phyloP scores from a whole-genome alignment of 768 basidiomycete species.

The Leccinum aurantiacum region DNA sequence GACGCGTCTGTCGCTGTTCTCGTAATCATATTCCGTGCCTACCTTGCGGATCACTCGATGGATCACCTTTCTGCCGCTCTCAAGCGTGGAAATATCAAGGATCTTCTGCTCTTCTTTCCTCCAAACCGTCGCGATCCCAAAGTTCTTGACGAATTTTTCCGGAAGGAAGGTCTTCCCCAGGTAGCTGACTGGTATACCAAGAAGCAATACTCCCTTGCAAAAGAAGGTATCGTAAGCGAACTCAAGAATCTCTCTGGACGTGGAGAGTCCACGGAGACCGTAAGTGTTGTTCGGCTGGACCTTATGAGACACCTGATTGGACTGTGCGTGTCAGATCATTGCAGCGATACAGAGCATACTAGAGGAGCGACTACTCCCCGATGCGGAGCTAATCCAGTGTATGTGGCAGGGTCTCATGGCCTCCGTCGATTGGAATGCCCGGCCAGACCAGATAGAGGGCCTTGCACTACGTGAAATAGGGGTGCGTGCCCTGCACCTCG shows the following conservation, averaged over 20 bases:
- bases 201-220: slow-evolving; percentile 80
- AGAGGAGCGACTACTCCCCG: slow-evolving; percentile 80
- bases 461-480: slow-evolving; percentile 86
- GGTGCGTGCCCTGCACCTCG: slow-evolving; percentile 44
- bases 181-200: slow-evolving; percentile 95
- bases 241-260: slow-evolving; percentile 69
- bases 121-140: slow-evolving; percentile 73
- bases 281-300: slow-evolving; percentile 34
- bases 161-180: slow-evolving; percentile 68
- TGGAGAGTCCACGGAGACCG: slow-evolving; percentile 68
- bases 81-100: slow-evolving; percentile 81
- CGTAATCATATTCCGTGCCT: slow-evolving; percentile 77
- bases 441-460: slow-evolving; percentile 89
- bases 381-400: slow-evolving; percentile 80
- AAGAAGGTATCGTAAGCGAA: slow-evolving; percentile 69
- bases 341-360: slow-evolving; percentile 68
- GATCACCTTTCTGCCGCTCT: slow-evolving; percentile 84
- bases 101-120: slow-evolving; percentile 87
- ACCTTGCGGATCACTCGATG: slow-evolving; percentile 80
- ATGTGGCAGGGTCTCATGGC: slow-evolving; percentile 93
- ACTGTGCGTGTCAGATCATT: slow-evolving; percentile 57
- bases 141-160: slow-evolving; percentile 84
- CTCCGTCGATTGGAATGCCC: slow-evolving; percentile 83
- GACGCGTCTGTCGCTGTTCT: slow-evolving; percentile 78
- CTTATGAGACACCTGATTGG: slow-evolving; percentile 6